Evolutionary conservation across 2,329 filamentous ascomycete genomes (phyloP).

Genomic region (Camillea tinctor): DNA sequence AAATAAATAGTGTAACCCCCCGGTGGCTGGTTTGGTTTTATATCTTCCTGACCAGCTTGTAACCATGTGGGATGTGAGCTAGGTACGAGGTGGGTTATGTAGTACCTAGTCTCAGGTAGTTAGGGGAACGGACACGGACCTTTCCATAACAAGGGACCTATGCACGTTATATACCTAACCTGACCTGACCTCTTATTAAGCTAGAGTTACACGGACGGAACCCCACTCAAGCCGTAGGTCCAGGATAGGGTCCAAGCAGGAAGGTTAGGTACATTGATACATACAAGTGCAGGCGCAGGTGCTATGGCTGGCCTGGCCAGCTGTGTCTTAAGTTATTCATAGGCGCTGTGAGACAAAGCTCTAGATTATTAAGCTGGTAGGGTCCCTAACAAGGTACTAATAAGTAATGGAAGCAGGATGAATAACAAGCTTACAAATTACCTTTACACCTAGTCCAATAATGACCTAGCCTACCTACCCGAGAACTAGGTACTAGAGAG

Average conservation of each 20-base stretch:
- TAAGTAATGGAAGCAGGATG: not conserved
- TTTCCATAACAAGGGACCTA: not conserved
- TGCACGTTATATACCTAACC: too few species aligned
- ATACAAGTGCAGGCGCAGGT: too few species aligned
- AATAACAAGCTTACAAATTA: not conserved
- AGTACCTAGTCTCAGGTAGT: not conserved
- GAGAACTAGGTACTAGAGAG: too few species aligned
- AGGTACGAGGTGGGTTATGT: not conserved
- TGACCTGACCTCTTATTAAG: too few species aligned
- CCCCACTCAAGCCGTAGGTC: not conserved
- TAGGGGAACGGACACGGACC: not conserved
- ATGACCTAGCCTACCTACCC: too few species aligned
- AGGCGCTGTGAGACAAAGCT: too few species aligned
- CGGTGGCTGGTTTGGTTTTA: not conserved
- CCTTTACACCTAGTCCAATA: too few species aligned
- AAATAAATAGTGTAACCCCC: not conserved
- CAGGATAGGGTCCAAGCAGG: not conserved
- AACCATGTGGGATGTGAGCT: too few species aligned
- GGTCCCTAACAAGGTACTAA: not conserved
- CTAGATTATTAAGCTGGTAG: not conserved
- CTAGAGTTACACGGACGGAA: not conserved
- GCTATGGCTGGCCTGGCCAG: too few species aligned
- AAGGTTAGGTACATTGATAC: too few species aligned
- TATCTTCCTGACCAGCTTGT: not conserved
- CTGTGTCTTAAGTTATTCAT: too few species aligned